Conservation (phyloP, 2,329 filamentous ascomycete genomes). For the Botrytis porri region DNA sequence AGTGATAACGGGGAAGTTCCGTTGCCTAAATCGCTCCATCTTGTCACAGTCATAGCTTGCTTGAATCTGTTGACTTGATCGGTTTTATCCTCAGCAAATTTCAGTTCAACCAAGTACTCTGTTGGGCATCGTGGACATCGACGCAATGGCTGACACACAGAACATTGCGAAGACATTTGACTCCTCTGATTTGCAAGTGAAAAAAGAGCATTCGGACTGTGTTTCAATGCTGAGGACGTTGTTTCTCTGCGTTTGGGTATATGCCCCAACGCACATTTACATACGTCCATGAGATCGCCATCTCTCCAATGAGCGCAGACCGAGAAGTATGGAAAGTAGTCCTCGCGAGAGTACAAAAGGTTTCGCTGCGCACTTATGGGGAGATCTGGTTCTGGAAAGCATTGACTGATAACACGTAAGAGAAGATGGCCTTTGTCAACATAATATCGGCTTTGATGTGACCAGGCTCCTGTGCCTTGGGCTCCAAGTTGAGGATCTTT, state of each 20-base stretch:
- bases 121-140: conserved; percentile 60
- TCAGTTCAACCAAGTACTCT: conserved; percentile 60
- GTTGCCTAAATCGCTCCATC: conserved; percentile 61
- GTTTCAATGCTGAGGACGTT: conserved; percentile 38
- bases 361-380: conserved; percentile 52
- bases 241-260: conserved; percentile 47
- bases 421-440: conserved; percentile 53
- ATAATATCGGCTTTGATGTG: conserved; percentile 52
- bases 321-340: conserved; percentile 61
- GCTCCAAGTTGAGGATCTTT: conserved; percentile 35
- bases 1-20: conserved; percentile 48
- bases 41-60: conserved; percentile 57
- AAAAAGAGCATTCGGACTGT: conserved; percentile 27
- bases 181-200: conserved; percentile 36
- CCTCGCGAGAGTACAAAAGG: conserved; percentile 56
- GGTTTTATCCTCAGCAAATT: conserved; percentile 53
- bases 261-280: conserved; percentile 59
- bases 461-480: conserved; percentile 47
- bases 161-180: conserved; percentile 51
- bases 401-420: conserved; percentile 55
- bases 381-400: conserved; percentile 51
- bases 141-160: conserved; percentile 55
- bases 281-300: conserved; percentile 56
- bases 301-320: conserved; percentile 62
- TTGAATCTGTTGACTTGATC: conserved; percentile 50